Evolutionary conservation across 768 basidiomycete species (phyloP), one percentile per base, ranked within the genome.

Genomic region (button mushroom (Agaricus bisporus)): DNA sequence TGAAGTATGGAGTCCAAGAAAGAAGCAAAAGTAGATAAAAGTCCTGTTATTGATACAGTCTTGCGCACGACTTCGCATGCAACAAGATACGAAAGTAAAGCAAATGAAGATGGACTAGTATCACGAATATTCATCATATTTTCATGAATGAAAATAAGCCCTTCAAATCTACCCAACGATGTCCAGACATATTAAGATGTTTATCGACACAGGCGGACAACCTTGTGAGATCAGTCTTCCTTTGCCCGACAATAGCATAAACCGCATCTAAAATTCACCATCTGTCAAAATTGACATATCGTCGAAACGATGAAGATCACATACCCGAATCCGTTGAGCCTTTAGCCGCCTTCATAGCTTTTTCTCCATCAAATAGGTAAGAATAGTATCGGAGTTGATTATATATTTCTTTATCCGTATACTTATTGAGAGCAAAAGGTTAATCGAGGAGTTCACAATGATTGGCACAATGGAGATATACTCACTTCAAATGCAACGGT

Each of bases 331-430:
- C 68, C 41, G 69, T 65, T 1, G 73, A 73, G 0, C 82, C 82
- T 51, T 71, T 73, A 1, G 79, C 74, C 1, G 73, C 68, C 41
- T 78, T 79, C 18, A 78, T 57, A 10, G 80, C 85, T 62, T 83
- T 87, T 15, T 85, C 77, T 0, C 68, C 64, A 62, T 95, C 82
- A 62, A 99, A 95, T 5, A 98, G 73, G 56, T 78, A 84, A 32
- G 74, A 68, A 68, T 85, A 95, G 71, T 85, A 98, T 43, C 93
- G 72, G 32, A 98, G 74, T 66, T 99, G 97, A 58, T 88, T 90
- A 68, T 98, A 98, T 37, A 99, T 71, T 59, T 83, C 79, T 8
- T 77, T 71, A 64, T 98, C 94, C 35, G 86, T 77, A 65, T 95
- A 98, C 88, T 98, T 36, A 48, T 29, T 65, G 9, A 38, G 4